Evolutionary conservation across 139 green algal species (phyloP), one percentile per base, ranked within the genome.

Genomic region (Axilococcus clingmanii): DNA sequence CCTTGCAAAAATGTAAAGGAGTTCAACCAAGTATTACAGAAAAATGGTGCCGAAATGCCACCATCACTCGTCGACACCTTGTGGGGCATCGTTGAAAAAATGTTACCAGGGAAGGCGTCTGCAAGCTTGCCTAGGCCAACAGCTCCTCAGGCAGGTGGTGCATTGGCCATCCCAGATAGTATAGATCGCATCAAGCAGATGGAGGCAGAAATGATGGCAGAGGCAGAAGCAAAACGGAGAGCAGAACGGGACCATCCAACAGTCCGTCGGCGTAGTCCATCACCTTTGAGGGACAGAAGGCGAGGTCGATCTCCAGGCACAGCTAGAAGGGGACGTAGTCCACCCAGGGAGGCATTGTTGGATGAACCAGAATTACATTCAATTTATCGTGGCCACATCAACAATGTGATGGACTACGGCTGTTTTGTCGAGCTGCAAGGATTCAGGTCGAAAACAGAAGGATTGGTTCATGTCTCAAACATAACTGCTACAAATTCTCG

Each of bases 361-460:
- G 74, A 80, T 4, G 73, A 72, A 35, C 74, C 86, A 2, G 80
- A 83, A 68, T 55, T 90, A 17, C 86, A 81, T 19, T 70, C 48
- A 2, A 67, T 94, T 41, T 96, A 93, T 65, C 55, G 63, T 16
- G 78, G 75, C 7, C 42, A 37, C 1, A 81, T 94, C n/a, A 80
- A 65, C 16, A 74, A 74, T 40, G 74, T 93, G 28, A 90, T 96
- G 84, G 88, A 96, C 57, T 95, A 95, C 74, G 91, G 91, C 8
- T 88, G 73, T 68, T 99, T 99, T 64, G 87, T 97, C 49, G 82
- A 95, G 73, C 72, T 99, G 42, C 31, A 53, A 16, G 77, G 79
- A 36, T 77, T 93, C 42, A 40, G 55, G 6, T 38, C 50, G 5
- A 79, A 71, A 56, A 68, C 59, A 8, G 92, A 99, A 66, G 92